Evolutionary conservation across 2,329 filamentous ascomycete genomes (phyloP), one percentile per base, ranked within the genome.

Genomic region (Atkinsonella hypoxylon): DNA sequence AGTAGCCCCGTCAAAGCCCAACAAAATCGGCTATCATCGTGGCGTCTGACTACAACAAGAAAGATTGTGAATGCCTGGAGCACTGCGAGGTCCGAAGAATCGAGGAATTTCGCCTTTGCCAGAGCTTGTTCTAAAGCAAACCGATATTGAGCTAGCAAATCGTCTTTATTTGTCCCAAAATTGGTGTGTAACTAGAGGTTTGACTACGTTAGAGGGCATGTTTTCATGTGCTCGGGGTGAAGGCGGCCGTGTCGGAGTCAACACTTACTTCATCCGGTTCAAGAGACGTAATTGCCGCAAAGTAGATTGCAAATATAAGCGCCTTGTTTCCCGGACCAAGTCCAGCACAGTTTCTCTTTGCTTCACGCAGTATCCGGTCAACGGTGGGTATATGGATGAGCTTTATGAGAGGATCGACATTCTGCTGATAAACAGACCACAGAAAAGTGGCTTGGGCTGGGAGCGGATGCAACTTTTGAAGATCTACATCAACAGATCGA

Each of bases 381-480:
- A 82, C 76, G 2, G 81, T 81, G 0, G 84, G 85, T 0, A 85
- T 70, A 61, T 90, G 86, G 8, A 89, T 61, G 12, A 89, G 71
- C 61, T 87, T 89, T 58, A 85, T 72, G 10, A 89, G 64, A 0
- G 85, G 82, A 58, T 89, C 83, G 9, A 89, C 83, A 48, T 86
- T 87, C 56, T 87, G 82, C 54, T 82, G 77, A 64, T 80, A 89
- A 11, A 82, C 73, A 47, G 81, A 75, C 85, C 85, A 89, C 50
- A 87, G 78, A 46, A 78, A 77, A 0, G 74, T 74, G 46, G 85
- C 81, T 55, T 84, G 81, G 1, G 79, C 79, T 1, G 81, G 76
- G 0, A 81, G 60, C 1, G 85, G 85, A 57, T 88, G 85, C 13
- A 85, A 68, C 41, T 74, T 70, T 17, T 75, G 67, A 55, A 89